Percentiles rank a stretch among this genome's conserved stretches.
Conservation (phyloP, 768 basidiomycete species). For the Termitomyces sp. region DNA sequence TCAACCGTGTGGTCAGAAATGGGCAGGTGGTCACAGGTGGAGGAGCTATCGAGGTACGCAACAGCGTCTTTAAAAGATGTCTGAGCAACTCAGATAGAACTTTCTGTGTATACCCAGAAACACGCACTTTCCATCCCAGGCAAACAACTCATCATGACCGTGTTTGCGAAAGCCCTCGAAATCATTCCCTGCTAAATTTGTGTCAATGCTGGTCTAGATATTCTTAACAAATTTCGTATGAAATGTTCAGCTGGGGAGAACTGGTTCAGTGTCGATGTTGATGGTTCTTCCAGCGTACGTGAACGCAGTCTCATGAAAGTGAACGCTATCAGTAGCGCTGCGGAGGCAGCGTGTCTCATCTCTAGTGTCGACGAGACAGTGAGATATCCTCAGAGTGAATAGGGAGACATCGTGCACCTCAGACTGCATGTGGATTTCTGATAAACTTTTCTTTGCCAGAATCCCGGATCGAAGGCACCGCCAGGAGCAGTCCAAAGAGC, state of each 20-base stretch:
- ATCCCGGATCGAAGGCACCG: constrained; percentile 83
- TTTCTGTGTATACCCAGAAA: constrained; percentile 90
- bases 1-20: constrained; percentile 93
- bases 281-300: constrained; percentile 80
- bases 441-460: constrained; percentile 35
- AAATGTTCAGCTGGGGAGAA: constrained; percentile 83
- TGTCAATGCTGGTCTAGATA: constrained; percentile 95
- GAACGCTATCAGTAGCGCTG: constrained; percentile 92
- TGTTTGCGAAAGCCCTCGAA: constrained; percentile 95
- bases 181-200: constrained; percentile 98
- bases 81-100: constrained; percentile 69
- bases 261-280: constrained; percentile 95
- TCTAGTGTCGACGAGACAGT: constrained; percentile 98
- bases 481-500: constrained; percentile 89
- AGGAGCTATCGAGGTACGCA: constrained; percentile 86
- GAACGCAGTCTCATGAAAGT: constrained; percentile 91
- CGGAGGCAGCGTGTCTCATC: constrained; percentile 94
- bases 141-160: constrained; percentile 90
- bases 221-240: constrained; percentile 97
- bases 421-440: not conserved
- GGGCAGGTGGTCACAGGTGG: constrained; percentile 97
- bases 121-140: constrained; percentile 91
- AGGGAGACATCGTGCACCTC: constrained; percentile 40
- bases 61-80: not conserved
- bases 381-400: constrained; percentile 89